A percentile compares a stretch with the other conserved stretches of the same genome.
These are phyloP conservation scores for Gastrodia elata DNA, from an alignment of 106 monocot species.

Conservation along the genomic window DNA sequence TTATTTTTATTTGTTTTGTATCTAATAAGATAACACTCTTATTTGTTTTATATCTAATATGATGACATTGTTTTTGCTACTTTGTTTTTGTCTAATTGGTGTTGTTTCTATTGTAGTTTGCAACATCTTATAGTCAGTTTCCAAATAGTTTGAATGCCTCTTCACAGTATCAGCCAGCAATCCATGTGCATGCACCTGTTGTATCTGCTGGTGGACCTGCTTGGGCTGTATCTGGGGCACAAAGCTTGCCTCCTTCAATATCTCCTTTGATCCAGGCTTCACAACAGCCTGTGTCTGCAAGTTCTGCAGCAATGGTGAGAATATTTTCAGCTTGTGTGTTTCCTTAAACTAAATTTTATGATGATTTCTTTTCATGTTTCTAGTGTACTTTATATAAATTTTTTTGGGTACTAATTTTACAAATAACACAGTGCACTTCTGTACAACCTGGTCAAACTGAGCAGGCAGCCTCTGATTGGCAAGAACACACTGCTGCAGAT, in stretches of 20 bases:
- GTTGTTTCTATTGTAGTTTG: conserved; percentile 32
- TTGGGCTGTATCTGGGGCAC: conserved; percentile 40
- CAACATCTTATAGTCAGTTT: conserved; percentile 58
- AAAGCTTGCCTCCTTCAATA: conserved; percentile 33
- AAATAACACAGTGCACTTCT: conserved; percentile 14
- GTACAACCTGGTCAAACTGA: conserved; percentile 34
- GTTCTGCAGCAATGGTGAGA: conserved; percentile 30
- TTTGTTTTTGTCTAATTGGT: background rate
- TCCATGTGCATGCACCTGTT: conserved; percentile 33
- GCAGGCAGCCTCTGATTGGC: conserved; percentile 67
- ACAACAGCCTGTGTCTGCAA: conserved; percentile 27
- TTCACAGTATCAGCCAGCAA: conserved; percentile 41
- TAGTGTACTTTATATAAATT: background rate
- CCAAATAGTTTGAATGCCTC: conserved; percentile 25
- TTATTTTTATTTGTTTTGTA: background rate
- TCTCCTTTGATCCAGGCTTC: conserved; percentile 26
- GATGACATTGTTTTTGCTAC: background rate
- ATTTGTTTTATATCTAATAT: background rate
- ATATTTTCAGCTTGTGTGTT: conserved; percentile 5
- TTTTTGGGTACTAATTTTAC: background rate
- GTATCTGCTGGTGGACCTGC: conserved; percentile 35
- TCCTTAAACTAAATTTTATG: background rate
- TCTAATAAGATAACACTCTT: background rate
- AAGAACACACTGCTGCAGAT: conserved; percentile 82
- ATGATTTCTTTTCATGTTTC: background rate